A percentile compares a stretch with the other conserved stretches of the same genome.
Evolutionary conservation across 1,284 basidiomycete species (phyloP).

Genomic region (Ustilago bromivora): DNA sequence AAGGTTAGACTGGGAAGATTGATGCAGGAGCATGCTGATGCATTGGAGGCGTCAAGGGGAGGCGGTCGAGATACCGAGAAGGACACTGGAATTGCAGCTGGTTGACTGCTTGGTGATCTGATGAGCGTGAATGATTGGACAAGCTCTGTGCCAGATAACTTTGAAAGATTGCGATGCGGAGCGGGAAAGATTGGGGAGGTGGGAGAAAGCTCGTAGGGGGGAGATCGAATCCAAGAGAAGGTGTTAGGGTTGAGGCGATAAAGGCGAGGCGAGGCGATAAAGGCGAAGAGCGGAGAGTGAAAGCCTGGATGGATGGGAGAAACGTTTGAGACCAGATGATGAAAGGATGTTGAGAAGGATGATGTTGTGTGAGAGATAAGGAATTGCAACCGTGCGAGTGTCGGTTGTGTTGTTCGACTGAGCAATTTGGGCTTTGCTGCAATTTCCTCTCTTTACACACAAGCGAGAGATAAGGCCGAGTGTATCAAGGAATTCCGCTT

Average conservation of each 20-base stretch:
- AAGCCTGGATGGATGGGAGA: conserved; percentile 7
- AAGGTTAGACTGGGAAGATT: not conserved
- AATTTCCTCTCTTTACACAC: not conserved
- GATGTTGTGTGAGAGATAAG: not conserved
- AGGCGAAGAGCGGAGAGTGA: not conserved
- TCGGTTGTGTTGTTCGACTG: no score
- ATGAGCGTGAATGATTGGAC: conserved; percentile 5
- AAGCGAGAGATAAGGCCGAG: conserved; percentile 26
- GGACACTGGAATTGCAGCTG: not conserved
- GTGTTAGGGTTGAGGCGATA: not conserved
- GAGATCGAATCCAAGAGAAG: not conserved
- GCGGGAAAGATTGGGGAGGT: not conserved
- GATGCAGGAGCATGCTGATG: conserved; percentile 6
- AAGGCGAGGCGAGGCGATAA: not conserved
- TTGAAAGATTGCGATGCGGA: not conserved
- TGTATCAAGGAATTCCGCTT: not conserved
- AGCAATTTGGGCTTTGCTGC: not conserved
- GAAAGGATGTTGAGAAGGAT: not conserved
- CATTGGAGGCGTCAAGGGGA: not conserved
- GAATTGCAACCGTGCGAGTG: no score
- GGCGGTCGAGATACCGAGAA: not conserved
- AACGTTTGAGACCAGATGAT: not conserved
- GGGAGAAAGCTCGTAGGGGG: not conserved
- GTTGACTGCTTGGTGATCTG: not conserved
- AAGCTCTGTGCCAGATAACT: conserved; percentile 2